Conservation (phyloP, 352 stramenopile genomes). For the Phytophthora sp. region DNA sequence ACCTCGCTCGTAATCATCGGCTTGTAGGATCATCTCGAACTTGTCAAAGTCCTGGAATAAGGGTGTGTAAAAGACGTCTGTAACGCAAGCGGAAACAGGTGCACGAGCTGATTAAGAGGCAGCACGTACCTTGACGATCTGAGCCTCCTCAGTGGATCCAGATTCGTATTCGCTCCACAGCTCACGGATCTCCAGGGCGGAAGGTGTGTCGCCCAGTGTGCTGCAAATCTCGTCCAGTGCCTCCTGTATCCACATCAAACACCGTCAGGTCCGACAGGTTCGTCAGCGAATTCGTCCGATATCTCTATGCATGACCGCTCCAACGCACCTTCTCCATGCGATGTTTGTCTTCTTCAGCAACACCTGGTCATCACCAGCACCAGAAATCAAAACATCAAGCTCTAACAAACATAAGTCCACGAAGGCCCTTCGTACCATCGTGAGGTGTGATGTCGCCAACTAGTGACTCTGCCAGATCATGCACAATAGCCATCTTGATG, state of each 20-base stretch:
- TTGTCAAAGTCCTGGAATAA: conserved; percentile 91
- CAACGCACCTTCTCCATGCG: conserved; percentile 80
- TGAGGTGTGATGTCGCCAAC: conserved; percentile 94
- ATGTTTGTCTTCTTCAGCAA: conserved; percentile 91
- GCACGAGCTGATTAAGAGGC: background rate
- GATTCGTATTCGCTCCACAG: conserved; percentile 92
- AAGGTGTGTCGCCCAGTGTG: conserved; percentile 58
- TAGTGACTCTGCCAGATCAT: conserved; percentile 93
- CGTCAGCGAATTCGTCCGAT: background rate
- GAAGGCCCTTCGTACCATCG: conserved; percentile 51
- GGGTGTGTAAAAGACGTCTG: conserved; percentile 5
- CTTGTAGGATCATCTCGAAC: conserved; percentile 96
- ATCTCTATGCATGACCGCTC: background rate
- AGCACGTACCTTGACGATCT: conserved; percentile 81
- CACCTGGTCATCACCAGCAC: conserved; percentile 43
- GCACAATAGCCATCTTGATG: conserved; percentile 93
- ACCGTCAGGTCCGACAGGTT: background rate
- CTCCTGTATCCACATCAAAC: conserved; percentile 43
- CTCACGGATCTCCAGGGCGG: conserved; percentile 65
- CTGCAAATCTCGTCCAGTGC: conserved; percentile 74
- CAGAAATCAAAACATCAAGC: background rate
- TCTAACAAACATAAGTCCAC: background rate
- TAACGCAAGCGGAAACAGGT: background rate
- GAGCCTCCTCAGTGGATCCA: conserved; percentile 78
- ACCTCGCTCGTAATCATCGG: conserved; percentile 92